phyloP scores from a whole-genome alignment of 2,329 filamentous ascomycete genomes.

The Zasmidium citrigriseum region DNA sequence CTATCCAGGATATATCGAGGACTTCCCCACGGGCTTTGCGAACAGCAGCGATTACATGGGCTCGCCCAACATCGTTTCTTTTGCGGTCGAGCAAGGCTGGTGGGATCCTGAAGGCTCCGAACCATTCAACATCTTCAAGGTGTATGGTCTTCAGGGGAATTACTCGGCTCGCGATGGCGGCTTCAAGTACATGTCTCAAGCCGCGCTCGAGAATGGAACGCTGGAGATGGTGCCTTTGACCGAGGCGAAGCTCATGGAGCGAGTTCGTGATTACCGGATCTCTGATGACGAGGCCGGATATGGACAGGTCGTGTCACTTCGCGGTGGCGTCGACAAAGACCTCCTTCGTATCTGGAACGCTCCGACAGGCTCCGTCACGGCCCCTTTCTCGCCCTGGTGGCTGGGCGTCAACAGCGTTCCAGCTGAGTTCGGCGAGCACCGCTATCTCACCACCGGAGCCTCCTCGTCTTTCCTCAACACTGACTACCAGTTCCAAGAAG shows the following conservation, averaged over 20 bases:
- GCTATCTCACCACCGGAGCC: conserved; percentile 38
- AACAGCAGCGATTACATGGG: conserved; percentile 36
- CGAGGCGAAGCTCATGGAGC: conserved; percentile 49
- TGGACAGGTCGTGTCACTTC: conserved; percentile 36
- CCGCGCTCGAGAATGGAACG: conserved; percentile 38
- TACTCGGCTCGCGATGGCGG: conserved; percentile 37
- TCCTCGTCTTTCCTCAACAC: conserved; percentile 36
- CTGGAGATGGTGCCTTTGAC: conserved; percentile 50
- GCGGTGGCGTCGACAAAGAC: conserved; percentile 30
- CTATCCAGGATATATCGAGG: conserved; percentile 40
- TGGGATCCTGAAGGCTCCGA: conserved; percentile 35
- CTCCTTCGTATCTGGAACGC: conserved; percentile 38
- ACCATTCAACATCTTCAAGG: conserved; percentile 41
- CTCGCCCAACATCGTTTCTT: conserved; percentile 37
- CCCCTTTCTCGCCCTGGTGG: conserved; percentile 40
- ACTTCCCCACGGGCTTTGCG: conserved; percentile 36
- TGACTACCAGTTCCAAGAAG: conserved; percentile 34
- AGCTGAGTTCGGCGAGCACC: conserved; percentile 37
- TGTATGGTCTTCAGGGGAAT: conserved; percentile 34
- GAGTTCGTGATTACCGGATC: conserved; percentile 39
- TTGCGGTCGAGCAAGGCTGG: conserved; percentile 39
- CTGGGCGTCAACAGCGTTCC: conserved; percentile 35
- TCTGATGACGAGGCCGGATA: conserved; percentile 40
- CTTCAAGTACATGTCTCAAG: conserved; percentile 41
- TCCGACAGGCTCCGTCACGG: conserved; percentile 37